These are phyloP conservation scores for Suillus cothurnatus DNA, from an alignment of 768 basidiomycete species.

Conservation along the genomic window DNA sequence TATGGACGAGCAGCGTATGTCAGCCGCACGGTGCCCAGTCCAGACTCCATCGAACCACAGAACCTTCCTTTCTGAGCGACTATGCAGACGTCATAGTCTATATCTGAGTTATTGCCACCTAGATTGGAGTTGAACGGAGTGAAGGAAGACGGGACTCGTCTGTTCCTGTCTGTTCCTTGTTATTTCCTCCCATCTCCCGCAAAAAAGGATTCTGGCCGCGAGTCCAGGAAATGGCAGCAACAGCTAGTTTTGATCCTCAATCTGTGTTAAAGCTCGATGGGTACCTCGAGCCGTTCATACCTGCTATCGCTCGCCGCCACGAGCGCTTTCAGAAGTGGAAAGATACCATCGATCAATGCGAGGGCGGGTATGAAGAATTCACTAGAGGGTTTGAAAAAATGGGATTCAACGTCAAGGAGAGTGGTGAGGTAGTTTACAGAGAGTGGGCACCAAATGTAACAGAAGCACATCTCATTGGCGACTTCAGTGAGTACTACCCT, in stretches of 20 bases:
- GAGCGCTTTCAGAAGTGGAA: slow-evolving; percentile 75
- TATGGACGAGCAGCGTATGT: not conserved
- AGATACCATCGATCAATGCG: slow-evolving; percentile 67
- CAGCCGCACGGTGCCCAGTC: not conserved
- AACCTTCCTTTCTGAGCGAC: slow-evolving; percentile 19
- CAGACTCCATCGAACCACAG: not conserved
- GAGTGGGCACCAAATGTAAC: slow-evolving; percentile 96
- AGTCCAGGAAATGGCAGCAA: slow-evolving; percentile 40
- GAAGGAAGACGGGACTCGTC: slow-evolving; percentile 9
- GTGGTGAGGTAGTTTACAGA: slow-evolving; percentile 77
- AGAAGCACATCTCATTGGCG: slow-evolving; percentile 86
- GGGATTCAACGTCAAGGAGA: slow-evolving; percentile 72
- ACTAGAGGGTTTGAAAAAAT: slow-evolving; percentile 55
- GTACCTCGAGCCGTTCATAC: slow-evolving; percentile 74
- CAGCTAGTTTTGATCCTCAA: slow-evolving; percentile 54
- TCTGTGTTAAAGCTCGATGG: slow-evolving; percentile 65
- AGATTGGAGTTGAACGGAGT: slow-evolving; percentile 8
- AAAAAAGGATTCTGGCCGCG: slow-evolving; percentile 1
- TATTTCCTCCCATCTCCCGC: slow-evolving; percentile 11
- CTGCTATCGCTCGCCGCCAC: slow-evolving; percentile 69
- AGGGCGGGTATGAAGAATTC: slow-evolving; percentile 84
- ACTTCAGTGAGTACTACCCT: slow-evolving; percentile 79
- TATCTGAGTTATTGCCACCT: slow-evolving; percentile 8
- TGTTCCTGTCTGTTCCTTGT: slow-evolving; percentile 4
- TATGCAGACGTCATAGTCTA: slow-evolving; percentile 7